Evolutionary conservation across 495 filamentous ascomycete genomes (phyloP).

Genomic region (Talaromyces borbonicus): DNA sequence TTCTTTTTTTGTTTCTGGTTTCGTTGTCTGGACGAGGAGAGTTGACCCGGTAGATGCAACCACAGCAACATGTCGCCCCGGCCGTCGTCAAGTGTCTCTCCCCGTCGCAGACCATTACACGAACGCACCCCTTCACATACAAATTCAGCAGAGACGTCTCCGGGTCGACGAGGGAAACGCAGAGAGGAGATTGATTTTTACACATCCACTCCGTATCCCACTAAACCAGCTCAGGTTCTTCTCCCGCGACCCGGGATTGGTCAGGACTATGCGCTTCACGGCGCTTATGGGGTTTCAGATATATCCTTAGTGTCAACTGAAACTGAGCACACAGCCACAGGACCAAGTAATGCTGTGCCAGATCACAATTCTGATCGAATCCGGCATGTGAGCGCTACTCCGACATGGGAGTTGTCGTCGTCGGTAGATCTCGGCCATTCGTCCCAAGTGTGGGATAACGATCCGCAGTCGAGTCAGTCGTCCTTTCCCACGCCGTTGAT

Average conservation of each 20-base stretch:
- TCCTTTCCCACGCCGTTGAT: slow-evolving; percentile 25
- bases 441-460: slow-evolving; percentile 36
- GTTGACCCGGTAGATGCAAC: no score
- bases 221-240: slow-evolving; percentile 42
- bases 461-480: slow-evolving; percentile 33
- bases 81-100: slow-evolving; percentile 26
- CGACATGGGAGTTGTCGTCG: slow-evolving; percentile 33
- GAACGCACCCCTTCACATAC: slow-evolving; percentile 44
- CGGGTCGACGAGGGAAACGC: slow-evolving; percentile 26
- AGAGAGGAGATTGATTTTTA: slow-evolving; percentile 33
- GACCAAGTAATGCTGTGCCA: background rate
- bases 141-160: slow-evolving; percentile 31
- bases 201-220: slow-evolving; percentile 38
- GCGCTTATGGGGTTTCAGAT: slow-evolving; percentile 15
- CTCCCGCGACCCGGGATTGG: slow-evolving; percentile 38
- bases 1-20: slow-evolving; percentile 2
- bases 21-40: background rate
- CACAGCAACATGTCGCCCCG: slow-evolving; percentile 7
- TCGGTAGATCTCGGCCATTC: slow-evolving; percentile 20
- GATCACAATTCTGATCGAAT: background rate
- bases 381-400: slow-evolving; percentile 7
- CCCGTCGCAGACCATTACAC: slow-evolving; percentile 36
- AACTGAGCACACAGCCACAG: slow-evolving; percentile 8
- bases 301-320: slow-evolving; percentile 6
- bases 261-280: slow-evolving; percentile 23